Evolutionary conservation across 2,329 filamentous ascomycete species (phyloP).

Genomic region (Daldinia sp.): DNA sequence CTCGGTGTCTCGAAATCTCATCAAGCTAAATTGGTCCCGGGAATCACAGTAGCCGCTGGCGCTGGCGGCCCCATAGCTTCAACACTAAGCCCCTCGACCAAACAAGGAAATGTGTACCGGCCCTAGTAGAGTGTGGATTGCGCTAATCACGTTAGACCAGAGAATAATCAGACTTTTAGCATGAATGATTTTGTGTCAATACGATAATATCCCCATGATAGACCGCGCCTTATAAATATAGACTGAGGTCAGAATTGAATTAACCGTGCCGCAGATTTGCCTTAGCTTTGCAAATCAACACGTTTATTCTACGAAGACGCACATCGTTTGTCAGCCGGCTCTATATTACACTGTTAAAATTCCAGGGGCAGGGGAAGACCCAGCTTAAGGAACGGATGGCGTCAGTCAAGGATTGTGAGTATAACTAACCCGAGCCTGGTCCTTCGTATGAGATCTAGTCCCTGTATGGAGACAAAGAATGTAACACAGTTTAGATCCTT

Average conservation of each 20-base stretch:
- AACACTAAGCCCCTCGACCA: slow-evolving; percentile 7
- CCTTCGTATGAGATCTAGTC: slow-evolving; percentile 7
- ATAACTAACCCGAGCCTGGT: neutral
- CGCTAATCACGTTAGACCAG: neutral
- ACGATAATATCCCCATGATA: too few species aligned
- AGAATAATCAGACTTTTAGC: neutral
- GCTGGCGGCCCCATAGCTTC: slow-evolving; percentile 2
- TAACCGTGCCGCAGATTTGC: slow-evolving; percentile 19
- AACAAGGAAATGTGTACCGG: slow-evolving; percentile 25
- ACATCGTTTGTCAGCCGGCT: slow-evolving; percentile 13
- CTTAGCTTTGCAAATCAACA: slow-evolving; percentile 14
- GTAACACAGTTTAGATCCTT: slow-evolving; percentile 35
- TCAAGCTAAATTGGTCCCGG: neutral
- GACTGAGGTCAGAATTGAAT: slow-evolving; percentile 3
- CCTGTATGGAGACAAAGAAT: slow-evolving; percentile 2
- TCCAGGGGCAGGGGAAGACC: neutral
- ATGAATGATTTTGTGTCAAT: neutral
- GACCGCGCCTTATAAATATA: neutral
- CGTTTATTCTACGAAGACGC: slow-evolving; percentile 6
- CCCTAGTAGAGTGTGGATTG: slow-evolving; percentile 14
- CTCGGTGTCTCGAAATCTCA: neutral
- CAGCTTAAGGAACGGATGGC: slow-evolving; percentile 8
- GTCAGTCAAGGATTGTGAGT: neutral
- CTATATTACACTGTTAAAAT: neutral
- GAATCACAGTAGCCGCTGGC: neutral